Base-by-base conservation (phyloP, 169 alveolate genomes). In the Cryptosporidium meleagridis region DNA sequence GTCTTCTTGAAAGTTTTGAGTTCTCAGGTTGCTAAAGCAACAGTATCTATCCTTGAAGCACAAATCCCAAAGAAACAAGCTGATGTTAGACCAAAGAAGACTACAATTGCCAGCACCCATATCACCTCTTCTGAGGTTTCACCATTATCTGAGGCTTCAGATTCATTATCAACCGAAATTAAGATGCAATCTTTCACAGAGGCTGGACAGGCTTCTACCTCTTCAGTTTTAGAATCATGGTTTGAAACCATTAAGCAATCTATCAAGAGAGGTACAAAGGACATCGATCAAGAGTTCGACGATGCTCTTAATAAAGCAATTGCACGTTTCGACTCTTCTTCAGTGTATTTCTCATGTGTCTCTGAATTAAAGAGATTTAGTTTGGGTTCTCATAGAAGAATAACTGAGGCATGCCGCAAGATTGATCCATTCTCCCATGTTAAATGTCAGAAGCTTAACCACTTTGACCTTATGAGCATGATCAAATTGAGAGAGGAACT, bases 391-490 rank as follows among this genome's bases (percentile, higher is more conserved):
- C 44, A 75, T 23, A 55, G 61, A 80, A 80, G 41, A 80, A 44
- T 62, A 12, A 1, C 52, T 61, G 73, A 33, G 21, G 75, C 75
- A n/a, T 80, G 89, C 48, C 65, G 75, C 52, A 80, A 80, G 89
- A 80, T 80, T 14, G 89, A 80, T 62, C 89, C 89, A 45, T 80
- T 80, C 52, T 80, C 89, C n/a, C 18, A 62, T 31, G 55, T 1
- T 14, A 65, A 44, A 33, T 80, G 89, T 26, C 89, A 80, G 75
- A 80, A 65, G 59, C 68, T 80, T 26, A 80, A 67, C 37, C 73
- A 62, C 45, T 80, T 80, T 41, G 89, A 80, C 4, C 75, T 80
- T 23, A 5, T 41, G 33, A 16, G 16, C 16, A 7, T 80, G 29
- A 80, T 80, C 18, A 80, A 65, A 7, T 8, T 80, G 31, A 59